Conservation (phyloP, 2,329 filamentous ascomycete species). For the Waltergamsia citrina region DNA sequence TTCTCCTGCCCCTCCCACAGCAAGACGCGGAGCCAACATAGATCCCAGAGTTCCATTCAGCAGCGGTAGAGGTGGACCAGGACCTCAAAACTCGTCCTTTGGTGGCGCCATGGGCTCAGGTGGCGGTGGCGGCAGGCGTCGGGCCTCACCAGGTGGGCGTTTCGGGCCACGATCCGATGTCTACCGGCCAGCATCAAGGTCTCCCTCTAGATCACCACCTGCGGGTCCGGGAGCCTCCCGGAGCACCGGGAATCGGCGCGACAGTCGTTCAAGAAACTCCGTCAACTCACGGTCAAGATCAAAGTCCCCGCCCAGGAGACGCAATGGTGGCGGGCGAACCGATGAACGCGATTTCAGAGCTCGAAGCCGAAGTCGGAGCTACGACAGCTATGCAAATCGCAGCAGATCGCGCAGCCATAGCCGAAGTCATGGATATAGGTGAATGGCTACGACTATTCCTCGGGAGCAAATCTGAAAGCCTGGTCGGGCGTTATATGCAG, state of each 20-base stretch:
- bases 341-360: constrained; percentile 22
- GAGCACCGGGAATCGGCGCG: constrained; percentile 27
- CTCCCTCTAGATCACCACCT: constrained; percentile 31
- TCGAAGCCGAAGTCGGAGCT: constrained; percentile 34
- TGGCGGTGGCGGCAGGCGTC: constrained; percentile 25
- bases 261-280: constrained; percentile 32
- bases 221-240: constrained; percentile 8
- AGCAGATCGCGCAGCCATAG: constrained; percentile 28
- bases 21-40: constrained; percentile 52
- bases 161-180: constrained; percentile 40
- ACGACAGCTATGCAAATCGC: constrained; percentile 28
- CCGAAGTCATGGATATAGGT: constrained; percentile 20
- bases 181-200: constrained; percentile 53
- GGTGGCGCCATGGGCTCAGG: constrained; percentile 17
- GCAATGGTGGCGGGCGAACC: constrained; percentile 17
- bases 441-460: too few relatives aligned
- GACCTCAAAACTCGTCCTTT: too few relatives aligned
- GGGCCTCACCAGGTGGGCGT: constrained; percentile 22
- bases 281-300: constrained; percentile 40
- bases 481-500: too few relatives aligned
- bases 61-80: constrained; percentile 20
- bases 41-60: constrained; percentile 32
- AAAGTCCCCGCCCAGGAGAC: constrained; percentile 26
- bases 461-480: too few relatives aligned
- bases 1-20: constrained; percentile 66